Base-by-base conservation (phyloP, 208 protist genomes). In the Acanthamoeba castellanii region DNA sequence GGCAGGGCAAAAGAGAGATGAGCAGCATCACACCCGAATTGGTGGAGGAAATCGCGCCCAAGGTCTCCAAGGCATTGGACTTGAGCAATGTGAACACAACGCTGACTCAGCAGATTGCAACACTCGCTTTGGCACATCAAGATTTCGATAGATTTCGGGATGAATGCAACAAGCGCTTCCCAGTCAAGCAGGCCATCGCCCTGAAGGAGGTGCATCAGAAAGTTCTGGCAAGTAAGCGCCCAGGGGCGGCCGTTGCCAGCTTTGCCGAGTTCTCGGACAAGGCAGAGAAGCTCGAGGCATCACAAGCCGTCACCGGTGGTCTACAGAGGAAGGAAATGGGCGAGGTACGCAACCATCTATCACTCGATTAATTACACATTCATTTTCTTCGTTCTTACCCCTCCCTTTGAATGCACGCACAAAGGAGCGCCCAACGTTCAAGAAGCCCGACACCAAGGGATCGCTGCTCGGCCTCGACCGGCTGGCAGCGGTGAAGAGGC, bases 391-490 rank as follows among this genome's bases (percentile, higher is more conserved):
- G 14, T 32, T 59, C 27, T 88, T 61, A 11, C 55, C 55, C 2
- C 78, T 32, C 42, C 16, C 45, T n/a, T 37, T 27, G n/a, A 68
- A 55, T 37, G 9, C 81, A 9, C 7, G 7, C 50, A 59, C 52
- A 14, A 22, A 94, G 90, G 66, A 82, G 52, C 68, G 50, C 47
- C 66, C 66, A 55, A 68, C 55, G 37, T 94, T 84, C 34, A 59
- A 61, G 66, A 84, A 94, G 64, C 90, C 59, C 9, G 50, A 94
- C 22, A 34, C 42, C 45, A 78, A 94, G 30, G 52, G 52, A 1
- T 94, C 90, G 20, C 34, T 94, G 70, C 68, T 94, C 45, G 90
- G 90, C 18, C 90, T 94, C 4, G 90, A 94, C 74, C 59, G 90
- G 34, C 42, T 94, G 8, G 90, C 90, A 1, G 45, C 74, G 22